Conservation (phyloP, 805 yeast genomes). For the Blastobotrys chiropterorum region DNA sequence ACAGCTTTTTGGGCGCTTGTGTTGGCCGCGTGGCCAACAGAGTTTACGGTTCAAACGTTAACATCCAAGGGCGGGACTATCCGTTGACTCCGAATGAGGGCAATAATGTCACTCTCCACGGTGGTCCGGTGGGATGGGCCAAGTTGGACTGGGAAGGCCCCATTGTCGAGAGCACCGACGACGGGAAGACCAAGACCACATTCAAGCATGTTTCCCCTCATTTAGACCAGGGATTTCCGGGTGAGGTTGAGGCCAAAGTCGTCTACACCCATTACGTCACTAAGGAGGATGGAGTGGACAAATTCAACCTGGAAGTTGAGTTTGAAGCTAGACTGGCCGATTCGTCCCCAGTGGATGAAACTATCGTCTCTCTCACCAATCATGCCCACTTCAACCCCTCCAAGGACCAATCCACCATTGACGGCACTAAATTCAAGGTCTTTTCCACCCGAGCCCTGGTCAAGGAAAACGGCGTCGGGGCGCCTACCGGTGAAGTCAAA, state of each 20-base stretch:
- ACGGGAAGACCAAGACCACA: conserved; percentile 21
- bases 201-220: conserved; percentile 42
- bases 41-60: conserved; percentile 40
- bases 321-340: conserved; percentile 38
- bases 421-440: conserved; percentile 36
- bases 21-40: conserved; percentile 64
- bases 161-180: conserved; percentile 30
- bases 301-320: conserved; percentile 42
- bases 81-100: conserved; percentile 34
- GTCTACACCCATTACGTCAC: conserved; percentile 37
- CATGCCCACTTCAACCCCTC: conserved; percentile 54
- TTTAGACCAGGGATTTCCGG: conserved; percentile 56
- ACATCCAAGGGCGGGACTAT: conserved; percentile 37
- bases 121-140: conserved; percentile 49
- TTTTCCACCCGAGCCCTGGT: conserved; percentile 38
- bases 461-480: conserved; percentile 36
- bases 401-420: conserved; percentile 27
- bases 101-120: conserved; percentile 44
- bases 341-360: conserved; percentile 34
- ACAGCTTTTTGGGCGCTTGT: conserved; percentile 53
- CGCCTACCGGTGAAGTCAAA: conserved; percentile 40
- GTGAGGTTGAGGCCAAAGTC: conserved; percentile 43
- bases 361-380: conserved; percentile 54
- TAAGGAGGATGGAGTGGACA: conserved; percentile 14
- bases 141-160: conserved; percentile 50